Conservation (phyloP, 805 yeast species). For the Metschnikowia corniflorae region DNA sequence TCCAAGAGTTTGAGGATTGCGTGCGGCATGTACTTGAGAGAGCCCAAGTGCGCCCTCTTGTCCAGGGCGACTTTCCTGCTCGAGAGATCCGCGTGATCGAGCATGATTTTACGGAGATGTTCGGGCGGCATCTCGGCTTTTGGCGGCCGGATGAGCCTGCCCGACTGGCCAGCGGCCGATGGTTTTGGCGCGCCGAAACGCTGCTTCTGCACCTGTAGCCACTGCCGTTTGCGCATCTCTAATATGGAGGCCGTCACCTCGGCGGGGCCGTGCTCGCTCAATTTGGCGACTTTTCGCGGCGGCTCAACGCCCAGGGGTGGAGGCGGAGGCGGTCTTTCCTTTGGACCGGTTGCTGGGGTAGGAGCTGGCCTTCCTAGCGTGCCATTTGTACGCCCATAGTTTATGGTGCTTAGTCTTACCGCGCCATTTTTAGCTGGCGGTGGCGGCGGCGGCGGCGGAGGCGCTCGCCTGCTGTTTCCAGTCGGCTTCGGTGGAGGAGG, state of each 20-base stretch:
- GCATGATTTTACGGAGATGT: slow-evolving; percentile 79
- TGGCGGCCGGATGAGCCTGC: slow-evolving; percentile 52
- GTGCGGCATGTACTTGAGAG: slow-evolving; percentile 93
- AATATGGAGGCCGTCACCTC: slow-evolving; percentile 24
- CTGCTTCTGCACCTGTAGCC: slow-evolving; percentile 62
- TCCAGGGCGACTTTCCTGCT: slow-evolving; percentile 76
- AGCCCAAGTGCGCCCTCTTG: slow-evolving; percentile 83
- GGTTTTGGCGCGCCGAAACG: slow-evolving; percentile 36
- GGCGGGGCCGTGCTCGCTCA: background rate
- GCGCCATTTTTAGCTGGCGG: background rate
- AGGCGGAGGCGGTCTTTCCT: slow-evolving; percentile 30
- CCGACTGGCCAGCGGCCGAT: slow-evolving; percentile 22
- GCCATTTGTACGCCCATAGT: slow-evolving; percentile 2
- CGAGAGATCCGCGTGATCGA: slow-evolving; percentile 81
- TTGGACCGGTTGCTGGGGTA: background rate
- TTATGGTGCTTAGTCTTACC: background rate
- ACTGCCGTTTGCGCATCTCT: slow-evolving; percentile 46
- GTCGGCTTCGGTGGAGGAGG: slow-evolving; percentile 5
- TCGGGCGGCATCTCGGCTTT: slow-evolving; percentile 91
- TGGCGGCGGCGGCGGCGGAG: slow-evolving; percentile 13
- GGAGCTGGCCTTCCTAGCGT: slow-evolving; percentile 19
- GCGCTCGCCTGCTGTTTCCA: slow-evolving; percentile 6
- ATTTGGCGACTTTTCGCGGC: slow-evolving; percentile 13
- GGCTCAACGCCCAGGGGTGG: slow-evolving; percentile 21
- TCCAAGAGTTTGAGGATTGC: slow-evolving; percentile 86